These are phyloP conservation scores for Aspergillus pseudoviridinutans DNA, from an alignment of 2,329 filamentous ascomycete genomes.

Conservation along the genomic window DNA sequence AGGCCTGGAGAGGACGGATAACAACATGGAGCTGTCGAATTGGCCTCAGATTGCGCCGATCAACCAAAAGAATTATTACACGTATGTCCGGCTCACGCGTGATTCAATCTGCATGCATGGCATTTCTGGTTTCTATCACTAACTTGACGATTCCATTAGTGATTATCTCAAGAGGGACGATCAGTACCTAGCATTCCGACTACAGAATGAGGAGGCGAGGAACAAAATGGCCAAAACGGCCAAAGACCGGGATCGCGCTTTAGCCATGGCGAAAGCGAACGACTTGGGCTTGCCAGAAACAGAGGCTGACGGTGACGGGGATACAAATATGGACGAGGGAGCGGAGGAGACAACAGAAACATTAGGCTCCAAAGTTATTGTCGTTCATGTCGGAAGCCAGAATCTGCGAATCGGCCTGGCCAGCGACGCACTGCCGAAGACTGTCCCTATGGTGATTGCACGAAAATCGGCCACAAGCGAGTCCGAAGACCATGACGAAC, in stretches of 20 bases:
- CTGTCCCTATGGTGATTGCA: constrained; percentile 88
- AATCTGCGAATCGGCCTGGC: constrained; percentile 91
- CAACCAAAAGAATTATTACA: constrained; percentile 99
- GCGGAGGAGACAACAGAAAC: constrained; percentile 56
- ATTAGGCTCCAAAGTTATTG: constrained; percentile 84
- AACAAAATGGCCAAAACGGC: constrained; percentile 80
- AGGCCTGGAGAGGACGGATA: constrained; percentile 96
- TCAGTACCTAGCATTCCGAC: constrained; percentile 82
- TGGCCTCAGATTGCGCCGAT: constrained; percentile 93
- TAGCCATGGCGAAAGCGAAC: constrained; percentile 69
- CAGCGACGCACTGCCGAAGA: constrained; percentile 92
- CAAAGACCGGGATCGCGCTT: constrained; percentile 79
- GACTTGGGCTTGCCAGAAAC: constrained; percentile 57
- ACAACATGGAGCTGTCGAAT: constrained; percentile 91
- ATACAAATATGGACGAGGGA: constrained; percentile 56
- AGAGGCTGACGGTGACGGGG: constrained; percentile 39
- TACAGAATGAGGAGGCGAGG: constrained; percentile 81
- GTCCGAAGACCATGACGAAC: constrained; percentile 75
- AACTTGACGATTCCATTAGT: constrained; percentile 43
- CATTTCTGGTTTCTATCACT: constrained; percentile 3
- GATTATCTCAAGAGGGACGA: constrained; percentile 99
- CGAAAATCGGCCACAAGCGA: constrained; percentile 74
- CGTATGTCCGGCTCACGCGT: constrained; percentile 53
- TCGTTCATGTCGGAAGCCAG: constrained; percentile 93
- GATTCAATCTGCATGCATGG: background rate